Conservation (phyloP, 2,329 filamentous ascomycete species). For the Aspergillus alliaceus region DNA sequence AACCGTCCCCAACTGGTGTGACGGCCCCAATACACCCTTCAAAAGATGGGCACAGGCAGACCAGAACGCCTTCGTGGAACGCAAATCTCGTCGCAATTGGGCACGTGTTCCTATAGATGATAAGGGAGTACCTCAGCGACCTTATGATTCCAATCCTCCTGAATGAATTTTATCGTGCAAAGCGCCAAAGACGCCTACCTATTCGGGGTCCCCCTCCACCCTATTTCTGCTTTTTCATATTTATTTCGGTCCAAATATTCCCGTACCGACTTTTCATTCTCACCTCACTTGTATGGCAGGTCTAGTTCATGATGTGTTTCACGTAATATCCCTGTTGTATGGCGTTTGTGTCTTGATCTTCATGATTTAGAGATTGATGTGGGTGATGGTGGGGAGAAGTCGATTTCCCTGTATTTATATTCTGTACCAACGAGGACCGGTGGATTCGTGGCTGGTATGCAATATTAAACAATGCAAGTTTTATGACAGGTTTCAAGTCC, state of each 20-base stretch:
- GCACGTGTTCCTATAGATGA: constrained; percentile 30
- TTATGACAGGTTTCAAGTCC: background rate
- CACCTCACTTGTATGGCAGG: background rate
- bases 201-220: too few relatives aligned
- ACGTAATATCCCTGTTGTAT: background rate
- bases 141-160: background rate
- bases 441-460: background rate
- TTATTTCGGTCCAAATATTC: background rate
- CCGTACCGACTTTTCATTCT: too few relatives aligned
- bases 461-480: background rate
- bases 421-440: background rate
- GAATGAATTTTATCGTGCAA: background rate
- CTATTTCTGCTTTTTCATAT: too few relatives aligned
- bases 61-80: constrained; percentile 31
- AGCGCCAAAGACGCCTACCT: background rate
- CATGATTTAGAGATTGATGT: background rate
- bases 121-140: constrained; percentile 33
- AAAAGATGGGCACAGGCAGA: constrained; percentile 38
- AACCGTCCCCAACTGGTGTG: constrained; percentile 29
- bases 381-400: background rate
- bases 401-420: background rate
- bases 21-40: constrained; percentile 38
- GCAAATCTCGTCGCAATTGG: constrained; percentile 25
- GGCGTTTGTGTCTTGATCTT: background rate
- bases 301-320: background rate